These are phyloP conservation scores for Curvularia hawaiiensis DNA, from an alignment of 2,329 filamentous ascomycete genomes.

Conservation along the genomic window DNA sequence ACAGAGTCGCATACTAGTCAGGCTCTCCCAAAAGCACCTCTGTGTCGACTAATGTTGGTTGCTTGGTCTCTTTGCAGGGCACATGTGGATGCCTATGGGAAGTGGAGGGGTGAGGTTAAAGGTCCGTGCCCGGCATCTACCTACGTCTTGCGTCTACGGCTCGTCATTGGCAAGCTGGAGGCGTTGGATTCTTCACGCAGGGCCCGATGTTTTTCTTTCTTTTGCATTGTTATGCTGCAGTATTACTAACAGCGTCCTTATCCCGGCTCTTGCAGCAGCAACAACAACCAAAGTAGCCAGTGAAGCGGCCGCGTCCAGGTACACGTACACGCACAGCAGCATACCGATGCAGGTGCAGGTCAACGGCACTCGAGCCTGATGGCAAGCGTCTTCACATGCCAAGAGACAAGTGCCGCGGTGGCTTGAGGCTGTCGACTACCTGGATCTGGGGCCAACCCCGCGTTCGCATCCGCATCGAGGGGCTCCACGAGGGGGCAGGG, in stretches of 20 bases:
- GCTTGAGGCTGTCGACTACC: not conserved
- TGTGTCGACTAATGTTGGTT: not conserved
- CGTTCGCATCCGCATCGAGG: slow-evolving; percentile 6
- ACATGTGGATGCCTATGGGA: slow-evolving; percentile 5
- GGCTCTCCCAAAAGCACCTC: not conserved
- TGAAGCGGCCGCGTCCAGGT: not conserved
- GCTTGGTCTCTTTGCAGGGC: not conserved
- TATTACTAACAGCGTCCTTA: not conserved
- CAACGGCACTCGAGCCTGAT: not conserved
- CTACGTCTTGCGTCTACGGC: not conserved
- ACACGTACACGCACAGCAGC: not conserved
- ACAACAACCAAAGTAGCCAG: not conserved
- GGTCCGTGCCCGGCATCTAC: slow-evolving; percentile 5
- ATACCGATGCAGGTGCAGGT: not conserved
- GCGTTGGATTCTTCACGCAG: not conserved
- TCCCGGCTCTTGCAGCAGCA: not conserved
- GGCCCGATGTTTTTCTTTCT: no score
- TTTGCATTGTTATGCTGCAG: not conserved
- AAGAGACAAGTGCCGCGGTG: not conserved
- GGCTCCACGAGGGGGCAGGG: slow-evolving; percentile 6
- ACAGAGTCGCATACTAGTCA: not conserved
- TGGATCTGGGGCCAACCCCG: slow-evolving; percentile 11
- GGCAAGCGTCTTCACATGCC: slow-evolving; percentile 7
- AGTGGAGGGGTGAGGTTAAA: not conserved
- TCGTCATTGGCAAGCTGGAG: not conserved